These are phyloP conservation scores for Aspergillus sclerotioniger DNA, from an alignment of 495 filamentous ascomycete genomes.

Conservation along the genomic window DNA sequence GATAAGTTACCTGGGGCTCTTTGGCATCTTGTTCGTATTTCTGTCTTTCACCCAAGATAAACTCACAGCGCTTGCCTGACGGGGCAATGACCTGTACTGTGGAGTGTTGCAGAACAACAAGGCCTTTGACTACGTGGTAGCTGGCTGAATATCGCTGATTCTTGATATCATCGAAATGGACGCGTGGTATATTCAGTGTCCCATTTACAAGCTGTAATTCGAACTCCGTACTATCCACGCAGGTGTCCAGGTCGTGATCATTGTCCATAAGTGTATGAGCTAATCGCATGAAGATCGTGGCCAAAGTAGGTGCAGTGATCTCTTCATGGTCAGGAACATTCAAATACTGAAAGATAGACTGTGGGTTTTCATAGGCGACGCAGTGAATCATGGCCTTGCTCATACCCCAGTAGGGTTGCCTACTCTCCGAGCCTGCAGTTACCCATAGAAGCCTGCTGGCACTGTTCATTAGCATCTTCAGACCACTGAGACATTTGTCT, in stretches of 20 bases:
- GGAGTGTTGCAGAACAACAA: neutral
- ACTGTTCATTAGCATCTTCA: neutral
- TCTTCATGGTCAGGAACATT: neutral
- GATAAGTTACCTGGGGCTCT: neutral
- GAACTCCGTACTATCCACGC: conserved; percentile 2
- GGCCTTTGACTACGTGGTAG: neutral
- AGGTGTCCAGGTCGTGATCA: neutral
- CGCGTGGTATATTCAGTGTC: conserved; percentile 2
- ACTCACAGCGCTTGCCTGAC: neutral
- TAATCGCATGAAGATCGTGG: conserved; percentile 7
- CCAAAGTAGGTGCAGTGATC: neutral
- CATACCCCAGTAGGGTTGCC: conserved; percentile 3
- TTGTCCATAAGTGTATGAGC: neutral
- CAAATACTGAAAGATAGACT: conserved; percentile 2
- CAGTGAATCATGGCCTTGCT: conserved; percentile 11
- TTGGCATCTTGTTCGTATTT: neutral
- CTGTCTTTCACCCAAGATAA: neutral
- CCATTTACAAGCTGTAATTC: conserved; percentile 7
- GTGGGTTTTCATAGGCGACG: neutral
- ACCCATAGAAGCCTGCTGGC: conserved; percentile 12
- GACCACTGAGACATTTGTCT: neutral
- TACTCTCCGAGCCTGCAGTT: conserved; percentile 8
- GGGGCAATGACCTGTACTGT: neutral
- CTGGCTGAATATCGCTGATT: conserved; percentile 8
- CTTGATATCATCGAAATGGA: neutral